Conservation (phyloP, 2,329 filamentous ascomycete species). For the Didymellaceae sp. region DNA sequence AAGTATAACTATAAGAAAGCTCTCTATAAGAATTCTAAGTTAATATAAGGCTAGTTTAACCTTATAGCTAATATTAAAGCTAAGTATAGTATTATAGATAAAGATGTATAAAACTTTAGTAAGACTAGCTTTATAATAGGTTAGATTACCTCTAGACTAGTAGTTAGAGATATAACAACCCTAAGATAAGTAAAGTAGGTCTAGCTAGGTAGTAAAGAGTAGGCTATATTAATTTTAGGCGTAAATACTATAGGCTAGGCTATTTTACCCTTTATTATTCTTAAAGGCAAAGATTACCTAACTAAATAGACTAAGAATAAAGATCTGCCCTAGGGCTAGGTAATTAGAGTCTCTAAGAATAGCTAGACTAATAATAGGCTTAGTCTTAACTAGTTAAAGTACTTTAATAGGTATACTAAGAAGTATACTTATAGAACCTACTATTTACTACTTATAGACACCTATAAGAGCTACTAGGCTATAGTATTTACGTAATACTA, state of each 20-base stretch:
- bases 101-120: no score
- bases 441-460: neutral
- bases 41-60: no score
- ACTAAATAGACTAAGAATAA: neutral
- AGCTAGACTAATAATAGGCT: neutral
- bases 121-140: neutral
- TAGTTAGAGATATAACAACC: neutral
- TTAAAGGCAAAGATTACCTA: neutral
- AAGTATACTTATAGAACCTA: neutral
- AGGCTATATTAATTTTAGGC: no score
- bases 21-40: no score
- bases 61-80: neutral
- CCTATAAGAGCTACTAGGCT: neutral
- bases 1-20: no score
- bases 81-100: neutral
- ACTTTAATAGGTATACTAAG: neutral
- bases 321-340: neutral
- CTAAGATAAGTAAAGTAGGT: no score
- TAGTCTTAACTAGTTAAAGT: neutral
- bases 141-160: neutral
- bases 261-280: neutral
- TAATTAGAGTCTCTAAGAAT: slow-evolving; percentile 1
- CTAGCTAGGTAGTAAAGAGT: no score
- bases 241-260: neutral
- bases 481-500: no score